phyloP scores from a whole-genome alignment of 352 stramenopile genomes.

The Peronospora destructor region DNA sequence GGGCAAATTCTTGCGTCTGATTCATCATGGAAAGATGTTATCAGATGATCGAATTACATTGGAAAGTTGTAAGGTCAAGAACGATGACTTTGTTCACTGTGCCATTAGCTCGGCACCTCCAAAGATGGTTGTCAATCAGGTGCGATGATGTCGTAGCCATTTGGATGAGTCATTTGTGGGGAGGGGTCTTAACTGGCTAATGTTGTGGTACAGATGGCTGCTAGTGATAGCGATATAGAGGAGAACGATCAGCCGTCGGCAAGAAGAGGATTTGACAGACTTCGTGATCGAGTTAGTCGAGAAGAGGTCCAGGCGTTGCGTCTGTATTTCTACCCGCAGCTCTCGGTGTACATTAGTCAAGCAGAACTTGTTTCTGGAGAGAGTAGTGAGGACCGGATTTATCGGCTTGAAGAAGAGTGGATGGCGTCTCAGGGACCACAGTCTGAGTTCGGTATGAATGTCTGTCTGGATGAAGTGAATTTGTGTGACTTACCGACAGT shows the following conservation, averaged over 20 bases:
- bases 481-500: not conserved
- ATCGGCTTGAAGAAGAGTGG: conserved; percentile 83
- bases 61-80: conserved; percentile 68
- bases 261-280: conserved; percentile 67
- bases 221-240: conserved; percentile 39
- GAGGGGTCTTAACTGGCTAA: conserved; percentile 4
- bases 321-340: conserved; percentile 82
- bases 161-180: not conserved
- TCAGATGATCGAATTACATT: conserved; percentile 76
- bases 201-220: conserved; percentile 20
- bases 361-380: conserved; percentile 66
- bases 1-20: conserved; percentile 79
- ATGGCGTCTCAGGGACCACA: conserved; percentile 83
- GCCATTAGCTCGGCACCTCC: conserved; percentile 73
- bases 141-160: conserved; percentile 12
- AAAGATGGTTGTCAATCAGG: conserved; percentile 73
- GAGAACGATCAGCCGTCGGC: conserved; percentile 51
- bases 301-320: conserved; percentile 82
- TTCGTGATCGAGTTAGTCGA: conserved; percentile 73
- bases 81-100: conserved; percentile 82
- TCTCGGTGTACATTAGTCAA: conserved; percentile 80
- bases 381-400: conserved; percentile 84
- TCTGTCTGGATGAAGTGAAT: not conserved
- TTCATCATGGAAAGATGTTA: conserved; percentile 86
- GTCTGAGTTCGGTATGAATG: conserved; percentile 72